Conservation (phyloP, 768 basidiomycete genomes). For the Russula brevipes region DNA sequence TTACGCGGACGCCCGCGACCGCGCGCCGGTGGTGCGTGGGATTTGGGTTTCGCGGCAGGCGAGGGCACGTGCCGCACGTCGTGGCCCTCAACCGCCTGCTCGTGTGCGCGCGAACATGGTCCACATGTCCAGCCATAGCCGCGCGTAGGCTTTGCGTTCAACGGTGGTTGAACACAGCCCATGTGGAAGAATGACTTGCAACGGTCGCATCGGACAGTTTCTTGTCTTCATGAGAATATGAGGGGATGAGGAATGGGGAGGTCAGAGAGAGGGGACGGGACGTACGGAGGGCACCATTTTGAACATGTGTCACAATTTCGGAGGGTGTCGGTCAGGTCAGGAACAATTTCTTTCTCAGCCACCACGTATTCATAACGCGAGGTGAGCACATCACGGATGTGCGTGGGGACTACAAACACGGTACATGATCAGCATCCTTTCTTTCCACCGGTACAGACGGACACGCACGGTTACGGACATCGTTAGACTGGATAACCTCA, state of each 20-base stretch:
- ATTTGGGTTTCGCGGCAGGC: constrained; percentile 47
- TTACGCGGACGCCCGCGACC: constrained; percentile 76
- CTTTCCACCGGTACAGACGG: neutral
- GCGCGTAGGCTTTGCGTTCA: constrained; percentile 85
- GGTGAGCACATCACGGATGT: constrained; percentile 72
- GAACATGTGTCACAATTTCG: constrained; percentile 83
- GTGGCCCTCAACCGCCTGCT: constrained; percentile 77
- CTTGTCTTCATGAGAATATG: constrained; percentile 46
- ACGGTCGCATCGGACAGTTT: constrained; percentile 83
- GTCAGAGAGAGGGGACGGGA: neutral
- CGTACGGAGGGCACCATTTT: constrained; percentile 86
- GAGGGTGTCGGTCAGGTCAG: constrained; percentile 81
- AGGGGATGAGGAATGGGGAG: constrained; percentile 17
- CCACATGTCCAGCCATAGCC: constrained; percentile 98
- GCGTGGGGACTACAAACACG: constrained; percentile 54
- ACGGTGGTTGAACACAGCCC: constrained; percentile 87
- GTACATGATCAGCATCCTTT: constrained; percentile 21
- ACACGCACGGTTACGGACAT: constrained; percentile 82
- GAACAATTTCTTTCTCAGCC: constrained; percentile 88
- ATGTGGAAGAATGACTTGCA: constrained; percentile 96
- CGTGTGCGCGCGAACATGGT: constrained; percentile 83
- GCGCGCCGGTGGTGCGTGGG: constrained; percentile 66
- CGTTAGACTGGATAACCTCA: constrained; percentile 84
- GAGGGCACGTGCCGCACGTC: constrained; percentile 57
- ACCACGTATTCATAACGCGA: constrained; percentile 92